Conservation (phyloP, 2,329 filamentous ascomycete genomes). For the Dactylellina leptospora region DNA sequence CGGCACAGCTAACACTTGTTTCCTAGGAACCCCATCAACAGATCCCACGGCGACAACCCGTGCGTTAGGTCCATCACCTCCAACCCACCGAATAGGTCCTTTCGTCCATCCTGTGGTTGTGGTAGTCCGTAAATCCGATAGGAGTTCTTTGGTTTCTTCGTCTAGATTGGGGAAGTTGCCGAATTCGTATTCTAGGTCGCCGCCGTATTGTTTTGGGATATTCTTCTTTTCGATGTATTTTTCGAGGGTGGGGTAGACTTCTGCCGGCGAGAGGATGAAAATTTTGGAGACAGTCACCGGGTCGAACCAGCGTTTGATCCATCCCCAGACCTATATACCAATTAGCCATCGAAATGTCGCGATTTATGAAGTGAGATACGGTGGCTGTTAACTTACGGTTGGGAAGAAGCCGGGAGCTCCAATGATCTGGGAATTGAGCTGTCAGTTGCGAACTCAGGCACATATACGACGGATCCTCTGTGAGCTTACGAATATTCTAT, state of each 20-base stretch:
- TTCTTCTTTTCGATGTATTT: constrained; percentile 82
- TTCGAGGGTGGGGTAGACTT: constrained; percentile 79
- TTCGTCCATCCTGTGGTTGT: constrained; percentile 30
- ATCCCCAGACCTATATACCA: constrained; percentile 72
- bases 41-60: constrained; percentile 34
- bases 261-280: constrained; percentile 79
- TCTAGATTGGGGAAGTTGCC: constrained; percentile 80
- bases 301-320: constrained; percentile 95
- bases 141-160: constrained; percentile 59
- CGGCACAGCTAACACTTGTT: constrained; percentile 25
- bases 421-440: constrained; percentile 70
- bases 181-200: constrained; percentile 82
- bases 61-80: constrained; percentile 33
- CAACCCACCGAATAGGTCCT: constrained; percentile 45
- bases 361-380: too few species aligned
- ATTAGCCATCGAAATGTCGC: too few species aligned
- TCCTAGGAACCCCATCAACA: constrained; percentile 31
- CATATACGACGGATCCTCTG: not conserved
- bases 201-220: constrained; percentile 90
- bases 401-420: constrained; percentile 90
- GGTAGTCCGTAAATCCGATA: constrained; percentile 25
- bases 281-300: constrained; percentile 95
- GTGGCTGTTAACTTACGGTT: constrained; percentile 64
- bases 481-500: constrained; percentile 72
- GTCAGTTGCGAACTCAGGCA: constrained; percentile 8